phyloP scores from a whole-genome alignment of 78 protist species.

The Acrasis kona region DNA sequence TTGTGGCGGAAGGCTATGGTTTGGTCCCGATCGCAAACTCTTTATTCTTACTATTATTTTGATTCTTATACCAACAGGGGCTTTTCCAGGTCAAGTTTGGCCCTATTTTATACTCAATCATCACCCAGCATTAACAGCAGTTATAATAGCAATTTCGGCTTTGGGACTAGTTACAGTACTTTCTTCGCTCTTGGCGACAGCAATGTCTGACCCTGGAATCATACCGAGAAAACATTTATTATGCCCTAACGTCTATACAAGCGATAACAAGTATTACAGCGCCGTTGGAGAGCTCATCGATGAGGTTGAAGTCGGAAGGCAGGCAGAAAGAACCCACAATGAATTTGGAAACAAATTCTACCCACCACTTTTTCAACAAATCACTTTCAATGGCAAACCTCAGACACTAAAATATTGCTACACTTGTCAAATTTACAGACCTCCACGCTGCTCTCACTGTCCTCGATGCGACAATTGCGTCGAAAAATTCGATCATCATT shows the following conservation, averaged over 20 bases:
- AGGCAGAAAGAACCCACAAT: not conserved
- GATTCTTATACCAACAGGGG: not conserved
- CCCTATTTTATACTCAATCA: not conserved
- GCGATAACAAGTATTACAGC: not conserved
- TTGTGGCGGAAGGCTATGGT: not conserved
- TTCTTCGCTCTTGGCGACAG: not conserved
- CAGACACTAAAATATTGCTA: not conserved
- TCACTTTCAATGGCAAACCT: not conserved
- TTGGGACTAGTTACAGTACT: not conserved
- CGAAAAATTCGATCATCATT: constrained; percentile 81
- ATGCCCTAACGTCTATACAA: not conserved
- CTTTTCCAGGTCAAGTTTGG: not conserved
- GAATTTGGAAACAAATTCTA: not conserved
- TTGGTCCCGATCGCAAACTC: not conserved
- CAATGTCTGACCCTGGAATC: constrained; percentile 6
- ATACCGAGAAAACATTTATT: not conserved
- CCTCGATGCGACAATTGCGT: constrained; percentile 49
- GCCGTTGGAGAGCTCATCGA: not conserved
- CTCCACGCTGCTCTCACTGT: constrained; percentile 58
- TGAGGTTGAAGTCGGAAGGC: not conserved
- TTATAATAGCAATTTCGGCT: not conserved
- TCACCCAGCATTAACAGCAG: not conserved
- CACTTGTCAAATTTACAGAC: constrained; percentile 24
- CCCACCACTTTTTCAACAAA: not conserved
- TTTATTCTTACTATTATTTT: not conserved